Percentiles rank a stretch among this genome's conserved stretches.
phyloP scores from a whole-genome alignment of 257 asterid genomes.

The Petunia axillaris region DNA sequence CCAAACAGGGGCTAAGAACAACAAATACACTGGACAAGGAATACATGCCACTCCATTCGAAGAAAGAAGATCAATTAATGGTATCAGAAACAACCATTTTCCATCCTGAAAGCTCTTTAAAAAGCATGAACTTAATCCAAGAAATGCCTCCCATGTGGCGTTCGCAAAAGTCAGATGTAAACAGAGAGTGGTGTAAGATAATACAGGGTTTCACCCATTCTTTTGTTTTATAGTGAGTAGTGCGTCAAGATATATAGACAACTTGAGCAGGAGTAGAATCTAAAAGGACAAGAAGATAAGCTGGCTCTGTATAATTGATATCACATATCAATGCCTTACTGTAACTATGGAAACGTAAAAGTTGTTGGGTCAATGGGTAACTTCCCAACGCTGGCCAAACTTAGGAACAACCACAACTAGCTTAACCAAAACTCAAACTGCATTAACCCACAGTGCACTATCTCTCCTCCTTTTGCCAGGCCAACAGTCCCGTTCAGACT shows the following conservation, averaged over 20 bases:
- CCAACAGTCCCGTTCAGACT: neutral
- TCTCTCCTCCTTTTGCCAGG: slow-evolving; percentile 10
- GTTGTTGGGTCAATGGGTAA: neutral
- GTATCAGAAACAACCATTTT: neutral
- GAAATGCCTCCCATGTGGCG: neutral
- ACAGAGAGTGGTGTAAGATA: neutral
- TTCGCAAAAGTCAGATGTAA: neutral
- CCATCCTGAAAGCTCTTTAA: neutral
- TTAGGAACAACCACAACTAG: slow-evolving; percentile 1
- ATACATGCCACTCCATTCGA: neutral
- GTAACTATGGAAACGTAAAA: neutral
- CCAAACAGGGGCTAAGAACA: neutral
- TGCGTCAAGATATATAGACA: neutral
- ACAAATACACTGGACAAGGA: neutral
- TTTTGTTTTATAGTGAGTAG: neutral
- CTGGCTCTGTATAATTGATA: neutral
- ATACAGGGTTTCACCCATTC: neutral
- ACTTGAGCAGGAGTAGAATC: slow-evolving; percentile 12
- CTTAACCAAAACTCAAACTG: neutral
- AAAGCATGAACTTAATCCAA: neutral
- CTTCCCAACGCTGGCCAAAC: slow-evolving; percentile 11
- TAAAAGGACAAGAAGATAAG: neutral
- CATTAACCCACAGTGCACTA: neutral
- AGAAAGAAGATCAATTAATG: neutral
- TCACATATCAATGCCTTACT: slow-evolving; percentile 8